Conservation (phyloP, 257 asterid species). For the Ligustrum vulgare region DNA sequence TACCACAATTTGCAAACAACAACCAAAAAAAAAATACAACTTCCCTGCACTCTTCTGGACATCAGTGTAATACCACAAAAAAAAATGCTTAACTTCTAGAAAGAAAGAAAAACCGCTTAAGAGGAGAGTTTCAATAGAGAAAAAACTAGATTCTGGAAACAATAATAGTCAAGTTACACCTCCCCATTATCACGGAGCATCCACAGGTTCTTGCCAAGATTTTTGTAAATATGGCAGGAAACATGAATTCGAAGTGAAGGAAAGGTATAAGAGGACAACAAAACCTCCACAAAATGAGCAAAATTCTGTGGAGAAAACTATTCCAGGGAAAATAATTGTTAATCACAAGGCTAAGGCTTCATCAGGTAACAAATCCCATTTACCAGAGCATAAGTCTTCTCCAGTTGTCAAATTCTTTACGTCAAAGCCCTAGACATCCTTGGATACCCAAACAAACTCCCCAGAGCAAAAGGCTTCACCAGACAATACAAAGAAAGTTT, state of each 20-base stretch:
- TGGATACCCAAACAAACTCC: conserved; percentile 24
- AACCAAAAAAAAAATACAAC: no score
- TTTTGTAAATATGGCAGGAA: conserved; percentile 69
- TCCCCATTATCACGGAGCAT: conserved; percentile 78
- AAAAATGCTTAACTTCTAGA: no score
- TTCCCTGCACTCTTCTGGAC: no score
- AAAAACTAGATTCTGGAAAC: conserved; percentile 31
- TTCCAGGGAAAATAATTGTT: conserved; percentile 28
- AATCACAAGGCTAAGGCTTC: conserved; percentile 26
- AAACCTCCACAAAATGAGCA: conserved; percentile 34
- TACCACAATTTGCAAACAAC: no score
- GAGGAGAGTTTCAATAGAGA: conserved; percentile 42
- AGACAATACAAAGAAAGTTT: no score
- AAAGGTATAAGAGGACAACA: conserved; percentile 38
- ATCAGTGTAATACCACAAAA: no score
- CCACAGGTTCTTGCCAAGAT: conserved; percentile 96
- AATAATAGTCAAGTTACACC: conserved; percentile 24
- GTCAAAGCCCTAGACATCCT: conserved; percentile 30
- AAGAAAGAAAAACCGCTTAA: no score
- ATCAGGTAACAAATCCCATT: conserved; percentile 15
- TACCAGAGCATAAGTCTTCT: conserved; percentile 25
- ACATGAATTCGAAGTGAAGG: conserved; percentile 44
- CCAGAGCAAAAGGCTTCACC: conserved; percentile 26
- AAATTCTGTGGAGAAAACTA: conserved; percentile 38
- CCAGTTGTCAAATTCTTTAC: conserved; percentile 27